These are phyloP conservation scores for Aspergillus novoparasiticus DNA, from an alignment of 2,329 filamentous ascomycete species.

Conservation along the genomic window DNA sequence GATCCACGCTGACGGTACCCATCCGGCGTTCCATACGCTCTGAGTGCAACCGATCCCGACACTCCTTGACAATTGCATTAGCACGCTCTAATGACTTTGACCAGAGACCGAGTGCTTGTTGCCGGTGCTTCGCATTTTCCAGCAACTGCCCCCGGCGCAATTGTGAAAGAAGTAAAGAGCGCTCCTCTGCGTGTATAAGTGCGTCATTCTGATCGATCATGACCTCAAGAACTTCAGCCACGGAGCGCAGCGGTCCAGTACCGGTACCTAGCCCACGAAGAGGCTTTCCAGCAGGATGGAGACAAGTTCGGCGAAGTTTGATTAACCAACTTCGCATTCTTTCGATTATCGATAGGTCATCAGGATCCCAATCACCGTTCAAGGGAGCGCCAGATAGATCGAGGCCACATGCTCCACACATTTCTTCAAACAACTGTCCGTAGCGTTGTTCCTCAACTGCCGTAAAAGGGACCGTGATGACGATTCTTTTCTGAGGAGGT, in stretches of 20 bases:
- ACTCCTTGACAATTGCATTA: constrained; percentile 57
- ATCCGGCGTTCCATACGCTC: constrained; percentile 42
- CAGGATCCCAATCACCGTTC: constrained; percentile 64
- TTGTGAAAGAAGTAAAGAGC: constrained; percentile 63
- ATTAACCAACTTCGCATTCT: constrained; percentile 79
- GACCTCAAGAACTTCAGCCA: constrained; percentile 80
- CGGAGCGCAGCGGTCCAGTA: constrained; percentile 72
- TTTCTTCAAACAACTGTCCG: constrained; percentile 70
- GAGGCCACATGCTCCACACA: constrained; percentile 71
- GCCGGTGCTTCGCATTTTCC: constrained; percentile 70
- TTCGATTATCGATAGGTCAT: constrained; percentile 60
- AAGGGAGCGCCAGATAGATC: constrained; percentile 65
- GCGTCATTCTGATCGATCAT: constrained; percentile 88
- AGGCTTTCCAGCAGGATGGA: constrained; percentile 76
- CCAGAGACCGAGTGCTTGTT: constrained; percentile 73
- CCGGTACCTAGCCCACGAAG: constrained; percentile 65
- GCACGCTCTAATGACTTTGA: constrained; percentile 56
- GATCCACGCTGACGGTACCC: constrained; percentile 24
- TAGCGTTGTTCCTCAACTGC: constrained; percentile 92
- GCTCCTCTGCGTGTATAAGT: constrained; percentile 67
- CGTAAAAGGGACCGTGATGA: constrained; percentile 88
- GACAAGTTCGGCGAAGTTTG: constrained; percentile 75
- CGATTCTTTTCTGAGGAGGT: constrained; percentile 80
- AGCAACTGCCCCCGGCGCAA: constrained; percentile 75
- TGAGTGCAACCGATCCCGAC: constrained; percentile 61